Evolutionary conservation across 1,284 basidiomycete species (phyloP).

Genomic region (Afroboletus lepidellus): DNA sequence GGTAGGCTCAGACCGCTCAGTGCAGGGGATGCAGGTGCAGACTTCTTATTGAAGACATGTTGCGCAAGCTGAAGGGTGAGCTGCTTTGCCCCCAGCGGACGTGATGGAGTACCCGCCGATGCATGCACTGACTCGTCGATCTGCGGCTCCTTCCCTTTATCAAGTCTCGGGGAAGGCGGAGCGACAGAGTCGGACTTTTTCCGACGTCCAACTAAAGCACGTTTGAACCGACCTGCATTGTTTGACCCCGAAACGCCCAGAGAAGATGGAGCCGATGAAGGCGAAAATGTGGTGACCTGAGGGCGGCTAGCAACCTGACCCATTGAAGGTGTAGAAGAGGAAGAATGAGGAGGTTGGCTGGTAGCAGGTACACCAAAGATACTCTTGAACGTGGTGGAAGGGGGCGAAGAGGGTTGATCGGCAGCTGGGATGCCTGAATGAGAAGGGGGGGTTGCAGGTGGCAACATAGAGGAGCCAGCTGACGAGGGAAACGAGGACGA

Average conservation of each 20-base stretch:
- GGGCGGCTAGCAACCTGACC: conserved; percentile 40
- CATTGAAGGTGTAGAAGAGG: conserved; percentile 37
- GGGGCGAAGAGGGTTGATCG: conserved; percentile 41
- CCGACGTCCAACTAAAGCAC: conserved; percentile 58
- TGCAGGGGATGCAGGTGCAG: conserved; percentile 31
- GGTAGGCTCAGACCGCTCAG: conserved; percentile 28
- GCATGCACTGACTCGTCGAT: conserved; percentile 21
- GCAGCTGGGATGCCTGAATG: conserved; percentile 41
- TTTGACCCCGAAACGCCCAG: conserved; percentile 23
- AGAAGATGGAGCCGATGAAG: conserved; percentile 31
- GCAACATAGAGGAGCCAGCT: conserved; percentile 39
- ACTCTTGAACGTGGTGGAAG: conserved; percentile 39
- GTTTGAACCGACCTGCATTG: conserved; percentile 56
- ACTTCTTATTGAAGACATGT: conserved; percentile 42
- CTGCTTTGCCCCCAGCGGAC: conserved; percentile 31
- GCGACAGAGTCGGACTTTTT: conserved; percentile 58
- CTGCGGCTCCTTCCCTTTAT: conserved; percentile 30
- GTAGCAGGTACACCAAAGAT: conserved; percentile 35
- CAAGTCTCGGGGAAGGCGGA: conserved; percentile 28
- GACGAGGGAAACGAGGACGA: conserved; percentile 45
- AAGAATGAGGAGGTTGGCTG: conserved; percentile 36
- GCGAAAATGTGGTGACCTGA: conserved; percentile 29
- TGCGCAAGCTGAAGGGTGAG: conserved; percentile 41
- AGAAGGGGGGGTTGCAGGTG: conserved; percentile 38
- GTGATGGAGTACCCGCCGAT: conserved; percentile 26